Evolutionary conservation across 148 eudicot genomes (phyloP).

Genomic region (Fagopyrum tataricum): DNA sequence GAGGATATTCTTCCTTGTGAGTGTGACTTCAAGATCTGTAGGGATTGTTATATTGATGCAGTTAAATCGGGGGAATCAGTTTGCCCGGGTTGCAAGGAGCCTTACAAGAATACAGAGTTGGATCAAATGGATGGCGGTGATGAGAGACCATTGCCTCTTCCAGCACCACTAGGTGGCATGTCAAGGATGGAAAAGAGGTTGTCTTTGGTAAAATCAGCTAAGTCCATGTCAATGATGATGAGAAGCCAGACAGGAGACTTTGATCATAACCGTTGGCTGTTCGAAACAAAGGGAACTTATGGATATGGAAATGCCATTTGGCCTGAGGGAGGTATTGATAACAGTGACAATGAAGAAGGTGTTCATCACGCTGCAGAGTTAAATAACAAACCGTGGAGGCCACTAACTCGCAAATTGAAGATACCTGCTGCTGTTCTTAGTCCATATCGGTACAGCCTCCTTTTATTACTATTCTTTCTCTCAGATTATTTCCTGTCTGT

Average conservation of each 20-base stretch:
- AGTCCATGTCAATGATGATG: constrained; percentile 9
- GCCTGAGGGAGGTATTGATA: constrained; percentile 15
- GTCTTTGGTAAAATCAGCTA: constrained; percentile 10
- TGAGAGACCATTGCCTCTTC: constrained; percentile 2
- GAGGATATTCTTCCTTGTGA: constrained; percentile 23
- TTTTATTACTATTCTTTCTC: not conserved
- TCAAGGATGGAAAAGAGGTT: constrained; percentile 14
- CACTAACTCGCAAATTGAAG: constrained; percentile 15
- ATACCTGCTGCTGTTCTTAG: constrained; percentile 19
- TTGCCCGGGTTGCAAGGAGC: constrained; percentile 26
- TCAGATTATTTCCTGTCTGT: not conserved
- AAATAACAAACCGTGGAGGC: constrained; percentile 18
- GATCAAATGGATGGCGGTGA: constrained; percentile 7
- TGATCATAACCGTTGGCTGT: constrained; percentile 19
- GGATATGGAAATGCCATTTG: constrained; percentile 22
- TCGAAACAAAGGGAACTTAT: constrained; percentile 21
- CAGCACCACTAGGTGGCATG: constrained; percentile 9
- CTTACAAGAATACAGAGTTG: constrained; percentile 22
- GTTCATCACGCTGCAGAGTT: not conserved
- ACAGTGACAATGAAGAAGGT: constrained; percentile 6
- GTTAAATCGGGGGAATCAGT: constrained; percentile 18
- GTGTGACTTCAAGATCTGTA: constrained; percentile 26
- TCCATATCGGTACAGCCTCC: constrained; percentile 14
- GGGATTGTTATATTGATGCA: constrained; percentile 27
- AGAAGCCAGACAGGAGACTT: constrained; percentile 19